Evolutionary conservation across 1,139 yeast genomes (phyloP).

Genomic region (Geotrichum restrictum): DNA sequence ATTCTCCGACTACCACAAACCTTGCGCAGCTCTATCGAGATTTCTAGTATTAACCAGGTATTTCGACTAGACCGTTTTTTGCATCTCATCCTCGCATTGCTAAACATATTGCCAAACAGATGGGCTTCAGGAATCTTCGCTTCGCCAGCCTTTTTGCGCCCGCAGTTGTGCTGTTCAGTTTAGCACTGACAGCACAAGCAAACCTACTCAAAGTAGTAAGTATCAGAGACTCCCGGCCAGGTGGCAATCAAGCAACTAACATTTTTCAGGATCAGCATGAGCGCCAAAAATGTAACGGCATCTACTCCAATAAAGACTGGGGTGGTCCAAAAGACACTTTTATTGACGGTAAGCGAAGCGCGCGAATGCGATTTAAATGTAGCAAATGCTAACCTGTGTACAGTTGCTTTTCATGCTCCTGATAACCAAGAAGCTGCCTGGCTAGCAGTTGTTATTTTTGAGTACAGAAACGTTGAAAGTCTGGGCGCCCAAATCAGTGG

Average conservation of each 20-base stretch:
- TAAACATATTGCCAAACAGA: not conserved
- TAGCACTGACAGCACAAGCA: conserved; percentile 19
- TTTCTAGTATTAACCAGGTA: no score
- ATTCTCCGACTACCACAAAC: conserved; percentile 10
- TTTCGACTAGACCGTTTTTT: no score
- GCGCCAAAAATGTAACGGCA: conserved; percentile 78
- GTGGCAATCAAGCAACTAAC: conserved; percentile 1
- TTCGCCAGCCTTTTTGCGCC: conserved; percentile 1
- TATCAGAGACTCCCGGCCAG: not conserved
- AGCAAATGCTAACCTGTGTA: not conserved
- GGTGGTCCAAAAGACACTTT: conserved; percentile 56
- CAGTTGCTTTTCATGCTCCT: conserved; percentile 29
- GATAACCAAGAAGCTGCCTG: conserved; percentile 36
- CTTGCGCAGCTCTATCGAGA: not conserved
- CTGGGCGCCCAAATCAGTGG: conserved; percentile 54
- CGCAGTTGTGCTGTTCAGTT: conserved; percentile 11
- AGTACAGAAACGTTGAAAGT: conserved; percentile 67
- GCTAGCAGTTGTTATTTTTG: conserved; percentile 71
- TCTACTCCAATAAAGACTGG: conserved; percentile 85
- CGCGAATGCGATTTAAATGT: not conserved
- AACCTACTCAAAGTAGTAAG: conserved; percentile 27
- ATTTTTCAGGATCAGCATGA: conserved; percentile 14
- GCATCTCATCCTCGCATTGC: no score
- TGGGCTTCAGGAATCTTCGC: not conserved
- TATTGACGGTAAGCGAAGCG: conserved; percentile 28